Conservation (phyloP, 2,329 filamentous ascomycete species). For the Thermoascus crustaceus region DNA sequence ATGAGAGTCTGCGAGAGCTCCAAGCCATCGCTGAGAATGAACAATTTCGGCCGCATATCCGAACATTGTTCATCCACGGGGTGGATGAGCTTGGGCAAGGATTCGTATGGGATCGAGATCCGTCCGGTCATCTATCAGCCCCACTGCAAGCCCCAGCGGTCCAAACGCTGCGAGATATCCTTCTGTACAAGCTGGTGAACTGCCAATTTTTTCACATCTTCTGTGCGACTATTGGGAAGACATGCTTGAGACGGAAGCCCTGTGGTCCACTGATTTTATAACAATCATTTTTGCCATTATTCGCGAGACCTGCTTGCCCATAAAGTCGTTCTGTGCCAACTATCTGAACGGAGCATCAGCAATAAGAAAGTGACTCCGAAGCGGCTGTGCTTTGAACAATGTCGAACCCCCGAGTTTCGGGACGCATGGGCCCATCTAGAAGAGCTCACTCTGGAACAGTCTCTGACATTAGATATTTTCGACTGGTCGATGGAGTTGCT, state of each 20-base stretch:
- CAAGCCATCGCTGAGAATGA: background rate
- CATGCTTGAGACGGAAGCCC: background rate
- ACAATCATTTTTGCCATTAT: background rate
- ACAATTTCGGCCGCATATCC: background rate
- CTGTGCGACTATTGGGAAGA: background rate
- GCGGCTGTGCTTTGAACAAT: background rate
- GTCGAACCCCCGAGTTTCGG: background rate
- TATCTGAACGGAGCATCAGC: background rate
- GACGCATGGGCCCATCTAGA: background rate
- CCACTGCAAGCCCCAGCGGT: background rate
- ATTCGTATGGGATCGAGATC: slow-evolving; percentile 1
- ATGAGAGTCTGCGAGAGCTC: slow-evolving; percentile 1
- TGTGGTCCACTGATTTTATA: background rate
- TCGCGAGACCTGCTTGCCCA: background rate
- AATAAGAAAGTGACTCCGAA: background rate
- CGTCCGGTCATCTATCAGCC: background rate
- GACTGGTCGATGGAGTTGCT: background rate
- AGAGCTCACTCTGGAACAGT: background rate
- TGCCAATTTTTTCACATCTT: background rate
- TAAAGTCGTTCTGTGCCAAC: background rate
- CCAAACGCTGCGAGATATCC: slow-evolving; percentile 1
- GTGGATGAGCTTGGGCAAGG: background rate
- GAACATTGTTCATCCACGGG: slow-evolving; percentile 1
- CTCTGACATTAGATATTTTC: background rate
- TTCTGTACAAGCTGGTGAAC: slow-evolving; percentile 2